Evolutionary conservation across 768 basidiomycete genomes (phyloP), one percentile per base, ranked within the genome.

Genomic region (Hypsizygus marmoreus): DNA sequence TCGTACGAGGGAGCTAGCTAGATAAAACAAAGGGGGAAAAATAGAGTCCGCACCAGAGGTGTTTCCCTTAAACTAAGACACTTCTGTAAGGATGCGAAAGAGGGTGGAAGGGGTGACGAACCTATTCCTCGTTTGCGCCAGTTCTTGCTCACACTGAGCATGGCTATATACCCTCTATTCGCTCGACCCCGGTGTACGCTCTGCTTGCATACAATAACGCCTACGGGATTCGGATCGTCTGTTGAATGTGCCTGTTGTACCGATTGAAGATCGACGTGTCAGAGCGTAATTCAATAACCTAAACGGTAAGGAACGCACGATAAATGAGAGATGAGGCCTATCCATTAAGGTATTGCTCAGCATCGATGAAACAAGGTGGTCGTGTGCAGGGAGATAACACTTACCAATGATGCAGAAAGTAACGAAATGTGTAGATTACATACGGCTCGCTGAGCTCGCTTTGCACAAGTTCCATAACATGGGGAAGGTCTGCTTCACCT

Each of bases 201-300:
- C 69, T 97, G 95, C 75, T 98, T 99, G 80, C 93, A 97, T 16
- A 99, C 88, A 49, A 99, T 91, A 12, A 91, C 91, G 22, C 92
- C 97, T 50, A 98, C 80, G 13, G 94, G 90, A 20, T 69, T 70
- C 8, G 77, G 61, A 28, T 59, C 59, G 19, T 49, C 31, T 5
- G 73, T 68, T 0, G 85, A 76, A 61, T 80, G 85, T 11, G 84
- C 84, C 85, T 87, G 47, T 5, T 14, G 19, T 30, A 1, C 31
- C 13, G 24, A 16, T 23, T n/a, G 19, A 14, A 31, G 25, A n/a
- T 13, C n/a, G 4, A 40, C 16, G 17, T 23, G 33, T 50, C 33
- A 36, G 37, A 24, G 6, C 22, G 14, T 28, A 5, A 13, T 20
- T 19, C 6, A 14, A 40, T 13, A 32, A 24, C 30, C 17, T 28